These are phyloP conservation scores for Meyerozyma guilliermondii DNA, from an alignment of 1,139 yeast genomes.

Conservation along the genomic window DNA sequence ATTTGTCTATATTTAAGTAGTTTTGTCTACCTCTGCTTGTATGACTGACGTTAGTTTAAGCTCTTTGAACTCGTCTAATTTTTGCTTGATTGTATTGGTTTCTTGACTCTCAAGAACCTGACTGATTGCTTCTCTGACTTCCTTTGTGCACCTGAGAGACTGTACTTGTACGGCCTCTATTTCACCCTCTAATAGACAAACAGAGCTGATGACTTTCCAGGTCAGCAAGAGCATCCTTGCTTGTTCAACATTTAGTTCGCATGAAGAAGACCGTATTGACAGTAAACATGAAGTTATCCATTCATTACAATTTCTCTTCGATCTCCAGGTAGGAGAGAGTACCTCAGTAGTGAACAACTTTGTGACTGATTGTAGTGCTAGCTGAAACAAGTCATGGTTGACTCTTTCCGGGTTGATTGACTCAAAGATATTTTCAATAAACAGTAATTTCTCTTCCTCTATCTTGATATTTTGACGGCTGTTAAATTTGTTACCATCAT, in stretches of 20 bases:
- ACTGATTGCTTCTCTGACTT: background rate
- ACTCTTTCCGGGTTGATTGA: constrained; percentile 18
- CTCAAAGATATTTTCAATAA: constrained; percentile 28
- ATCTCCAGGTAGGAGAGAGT: constrained; percentile 55
- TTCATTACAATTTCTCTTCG: constrained; percentile 45
- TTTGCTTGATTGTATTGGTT: background rate
- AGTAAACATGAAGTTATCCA: constrained; percentile 8
- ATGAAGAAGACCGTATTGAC: background rate
- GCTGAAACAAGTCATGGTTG: constrained; percentile 18
- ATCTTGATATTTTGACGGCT: constrained; percentile 23
- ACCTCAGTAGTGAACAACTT: constrained; percentile 21
- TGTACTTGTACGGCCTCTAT: constrained; percentile 1
- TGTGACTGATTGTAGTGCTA: constrained; percentile 18
- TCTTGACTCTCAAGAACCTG: background rate
- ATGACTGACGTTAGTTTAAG: constrained; percentile 4
- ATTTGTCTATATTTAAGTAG: background rate
- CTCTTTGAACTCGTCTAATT: background rate
- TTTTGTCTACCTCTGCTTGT: constrained; percentile 3
- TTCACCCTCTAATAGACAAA: background rate
- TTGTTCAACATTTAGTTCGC: background rate
- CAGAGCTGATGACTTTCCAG: background rate
- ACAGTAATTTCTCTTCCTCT: constrained; percentile 34
- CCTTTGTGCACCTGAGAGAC: background rate
- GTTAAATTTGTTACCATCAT: constrained; percentile 18
- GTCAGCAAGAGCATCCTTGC: background rate